Evolutionary conservation across 345 rosid genomes (phyloP), one percentile per base, ranked within the genome.

Genomic region (Chamaenerion angustifolium): DNA sequence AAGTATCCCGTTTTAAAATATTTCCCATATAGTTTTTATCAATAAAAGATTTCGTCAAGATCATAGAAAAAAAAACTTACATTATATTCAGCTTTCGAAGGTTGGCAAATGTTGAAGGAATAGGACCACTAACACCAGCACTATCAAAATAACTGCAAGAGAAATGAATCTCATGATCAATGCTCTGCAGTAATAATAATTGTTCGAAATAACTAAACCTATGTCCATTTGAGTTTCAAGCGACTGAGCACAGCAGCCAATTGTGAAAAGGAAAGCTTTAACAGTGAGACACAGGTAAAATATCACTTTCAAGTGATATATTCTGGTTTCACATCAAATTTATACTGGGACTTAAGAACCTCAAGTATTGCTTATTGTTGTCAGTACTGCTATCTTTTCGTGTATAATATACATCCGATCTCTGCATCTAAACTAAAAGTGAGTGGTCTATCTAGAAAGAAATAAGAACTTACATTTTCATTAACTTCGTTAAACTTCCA

Each of bases 81-180:
- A 69, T 57, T 41, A 19, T 70, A 12, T 49, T 51, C 56, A 76
- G 43, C 56, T 67, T 51, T 13, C 46, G 54, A 27, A 81, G 59
- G 37, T 61, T 69, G 41, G 76, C 71, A 56, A 71, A 73, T 49
- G 80, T 67, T 21, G 70, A 54, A 58, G 82, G 84, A 48, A 76
- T 46, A 61, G 69, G 70, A 57, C 88, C 88, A 51, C 67, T 61
- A 25, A 78, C 35, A 45, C 83, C 83, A 48, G 76, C 65, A 58
- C 88, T 73, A 44, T 74, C 77, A 50, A 78, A 49, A 54, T 70
- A 78, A 8, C 82, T 82, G 62, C 68, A 56, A 17, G 42, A 47
- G 56, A 17, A 64, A 12, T 31, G 18, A 18, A 4, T 31, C 18
- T 45, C 18, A 16, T 18, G 18, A 18, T n/a, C 19, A 49, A 13